Percentiles rank a stretch among this genome's conserved stretches.
Evolutionary conservation across 2,329 filamentous ascomycete species (phyloP).

Genomic region (Fonsecaea monophora): DNA sequence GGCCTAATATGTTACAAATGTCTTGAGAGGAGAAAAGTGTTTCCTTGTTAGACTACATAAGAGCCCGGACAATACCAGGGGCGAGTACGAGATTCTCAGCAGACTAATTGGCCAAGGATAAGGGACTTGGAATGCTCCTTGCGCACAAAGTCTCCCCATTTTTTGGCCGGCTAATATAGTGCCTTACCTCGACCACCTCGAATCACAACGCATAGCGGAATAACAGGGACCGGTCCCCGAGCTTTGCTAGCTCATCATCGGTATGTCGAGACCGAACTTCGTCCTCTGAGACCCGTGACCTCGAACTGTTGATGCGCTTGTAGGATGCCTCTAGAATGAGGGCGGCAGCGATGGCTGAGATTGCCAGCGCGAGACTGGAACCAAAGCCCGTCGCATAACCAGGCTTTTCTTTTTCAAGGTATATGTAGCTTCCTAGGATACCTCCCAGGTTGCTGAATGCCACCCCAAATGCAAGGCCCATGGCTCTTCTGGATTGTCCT

Average conservation of each 20-base stretch:
- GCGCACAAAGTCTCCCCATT: too few species aligned
- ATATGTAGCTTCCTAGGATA: slow-evolving; percentile 49
- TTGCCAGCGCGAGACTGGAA: slow-evolving; percentile 40
- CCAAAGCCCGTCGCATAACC: slow-evolving; percentile 49
- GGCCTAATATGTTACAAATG: too few species aligned
- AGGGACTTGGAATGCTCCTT: too few species aligned
- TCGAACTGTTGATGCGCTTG: background rate
- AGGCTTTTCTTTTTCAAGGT: slow-evolving; percentile 45
- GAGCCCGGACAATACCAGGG: too few species aligned
- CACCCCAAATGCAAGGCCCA: slow-evolving; percentile 48
- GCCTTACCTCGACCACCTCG: too few species aligned
- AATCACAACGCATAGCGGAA: background rate
- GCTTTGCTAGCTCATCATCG: background rate
- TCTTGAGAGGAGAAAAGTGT: too few species aligned
- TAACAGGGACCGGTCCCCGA: background rate
- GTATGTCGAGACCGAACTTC: background rate
- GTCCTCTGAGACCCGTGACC: background rate
- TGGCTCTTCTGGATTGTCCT: slow-evolving; percentile 40
- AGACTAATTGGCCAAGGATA: too few species aligned
- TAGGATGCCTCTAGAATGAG: background rate
- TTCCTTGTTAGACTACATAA: too few species aligned
- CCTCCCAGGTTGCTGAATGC: slow-evolving; percentile 42
- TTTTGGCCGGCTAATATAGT: too few species aligned
- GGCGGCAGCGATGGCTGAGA: background rate
- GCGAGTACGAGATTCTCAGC: too few species aligned